Evolutionary conservation across 2,329 filamentous ascomycete species (phyloP).

Genomic region (Trichophyton benhamiae): DNA sequence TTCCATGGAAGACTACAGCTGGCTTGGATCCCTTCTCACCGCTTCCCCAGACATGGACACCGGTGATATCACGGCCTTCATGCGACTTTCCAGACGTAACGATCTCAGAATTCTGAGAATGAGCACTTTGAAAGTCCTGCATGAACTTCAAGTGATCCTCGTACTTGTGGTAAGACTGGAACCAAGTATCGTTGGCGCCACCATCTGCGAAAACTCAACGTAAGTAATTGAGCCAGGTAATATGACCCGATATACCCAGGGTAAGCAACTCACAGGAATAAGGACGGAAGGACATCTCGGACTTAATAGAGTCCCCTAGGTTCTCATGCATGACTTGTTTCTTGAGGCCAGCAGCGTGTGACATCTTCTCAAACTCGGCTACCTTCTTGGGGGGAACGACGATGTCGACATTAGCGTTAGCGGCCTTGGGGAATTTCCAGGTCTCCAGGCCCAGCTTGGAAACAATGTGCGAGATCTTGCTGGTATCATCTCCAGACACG

Average conservation of each 20-base stretch:
- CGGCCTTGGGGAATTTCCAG: conserved; percentile 14
- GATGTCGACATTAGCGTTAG: conserved; percentile 28
- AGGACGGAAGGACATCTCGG: conserved; percentile 21
- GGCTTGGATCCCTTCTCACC: conserved; percentile 37
- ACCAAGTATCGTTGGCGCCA: conserved; percentile 35
- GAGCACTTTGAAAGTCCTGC: conserved; percentile 34
- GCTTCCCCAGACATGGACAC: conserved; percentile 44
- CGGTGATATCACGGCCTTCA: conserved; percentile 34
- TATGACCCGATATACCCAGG: too few relatives aligned
- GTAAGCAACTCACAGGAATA: conserved; percentile 7
- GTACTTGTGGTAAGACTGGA: conserved; percentile 43
- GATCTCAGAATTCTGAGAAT: conserved; percentile 39
- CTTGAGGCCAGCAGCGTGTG: conserved; percentile 19
- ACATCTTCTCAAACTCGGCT: conserved; percentile 27
- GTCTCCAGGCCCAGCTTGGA: conserved; percentile 11
- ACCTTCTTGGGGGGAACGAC: conserved; percentile 31
- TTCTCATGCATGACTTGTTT: conserved; percentile 32
- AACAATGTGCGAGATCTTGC: conserved; percentile 13
- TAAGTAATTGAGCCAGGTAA: not conserved
- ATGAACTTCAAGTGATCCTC: conserved; percentile 41
- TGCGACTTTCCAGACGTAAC: conserved; percentile 39
- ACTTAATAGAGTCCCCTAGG: conserved; percentile 33
- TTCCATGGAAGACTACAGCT: conserved; percentile 46
- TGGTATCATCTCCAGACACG: conserved; percentile 10
- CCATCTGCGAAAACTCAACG: conserved; percentile 9